phyloP scores from a whole-genome alignment of 129 eudicot species.

The Artemisia argyi region DNA sequence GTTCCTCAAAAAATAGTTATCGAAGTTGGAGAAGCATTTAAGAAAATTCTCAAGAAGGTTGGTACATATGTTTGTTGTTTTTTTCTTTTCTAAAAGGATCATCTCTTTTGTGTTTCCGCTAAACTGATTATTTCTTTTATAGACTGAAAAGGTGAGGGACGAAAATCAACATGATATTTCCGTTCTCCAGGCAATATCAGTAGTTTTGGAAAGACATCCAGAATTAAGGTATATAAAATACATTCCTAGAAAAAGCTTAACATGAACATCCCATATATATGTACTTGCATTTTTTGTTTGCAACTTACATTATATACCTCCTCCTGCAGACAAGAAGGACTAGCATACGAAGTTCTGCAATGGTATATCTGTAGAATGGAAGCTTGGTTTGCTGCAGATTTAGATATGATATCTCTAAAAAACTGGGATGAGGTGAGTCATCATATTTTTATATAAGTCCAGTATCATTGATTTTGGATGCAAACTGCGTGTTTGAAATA shows the following conservation, averaged over 20 bases:
- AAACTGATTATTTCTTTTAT: constrained; percentile 1
- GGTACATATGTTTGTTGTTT: neutral
- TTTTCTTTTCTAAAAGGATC: neutral
- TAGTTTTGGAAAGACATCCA: constrained; percentile 79
- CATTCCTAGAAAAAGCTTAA: constrained; percentile 7
- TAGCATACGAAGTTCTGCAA: constrained; percentile 84
- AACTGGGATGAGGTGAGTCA: constrained; percentile 91
- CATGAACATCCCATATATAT: neutral
- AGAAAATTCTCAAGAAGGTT: constrained; percentile 84
- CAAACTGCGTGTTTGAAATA: neutral
- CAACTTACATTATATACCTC: constrained; percentile 5
- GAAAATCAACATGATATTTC: constrained; percentile 78
- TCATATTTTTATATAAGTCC: neutral
- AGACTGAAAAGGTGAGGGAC: constrained; percentile 91
- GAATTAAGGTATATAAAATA: constrained; percentile 53
- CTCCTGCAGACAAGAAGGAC: constrained; percentile 77
- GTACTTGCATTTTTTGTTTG: neutral
- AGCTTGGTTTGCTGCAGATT: constrained; percentile 99
- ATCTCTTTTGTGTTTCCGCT: neutral
- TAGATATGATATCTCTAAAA: constrained; percentile 88
- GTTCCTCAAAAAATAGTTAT: constrained; percentile 76
- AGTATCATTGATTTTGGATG: neutral
- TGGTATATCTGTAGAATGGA: constrained; percentile 99
- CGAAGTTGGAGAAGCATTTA: constrained; percentile 82
- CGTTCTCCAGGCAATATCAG: constrained; percentile 75